Base-by-base conservation (phyloP, 805 yeast genomes). In the Jamesozyma hellenica region DNA sequence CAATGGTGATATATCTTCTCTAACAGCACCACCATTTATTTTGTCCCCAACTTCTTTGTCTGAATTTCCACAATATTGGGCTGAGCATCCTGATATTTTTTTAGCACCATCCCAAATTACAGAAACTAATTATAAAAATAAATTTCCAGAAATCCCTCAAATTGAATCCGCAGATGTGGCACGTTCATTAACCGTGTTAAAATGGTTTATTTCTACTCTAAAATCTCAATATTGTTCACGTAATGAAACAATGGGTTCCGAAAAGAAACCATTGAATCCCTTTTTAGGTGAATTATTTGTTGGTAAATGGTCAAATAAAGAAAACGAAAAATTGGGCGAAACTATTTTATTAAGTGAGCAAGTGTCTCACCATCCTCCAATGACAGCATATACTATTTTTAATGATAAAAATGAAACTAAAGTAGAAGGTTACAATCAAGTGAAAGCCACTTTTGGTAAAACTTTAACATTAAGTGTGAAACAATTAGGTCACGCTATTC, bases 11-110 rank as follows among this genome's bases (percentile, higher is more conserved):
- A 68, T 92, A 46, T 85, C 96, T 15, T 77, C 95, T 3, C 67
- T 92, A 56, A 88, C 98, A 2, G 98, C 98, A 3, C 98, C 98
- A 15, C 96, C 97, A 8, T 92, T 90, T 65, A 92, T 92, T 48
- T 70, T 92, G 48, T 85, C 95, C 4, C 86, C 96, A 18, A 79
- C 83, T 5, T 88, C 96, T 2, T 70, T 86, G 51, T 77, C 77
- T 27, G 98, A 92, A 66, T 92, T 84, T 64, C 82, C 96, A 17
- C 90, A 85, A 61, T 92, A 85, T 65, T 92, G 98, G 96, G 85
- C 87, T 35, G 95, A 88, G 58, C 90, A 85, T 55, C 87, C 88
- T 17, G 90, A 84, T 46, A 69, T 87, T 46, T 74, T 92, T 41
- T 63, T 86, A 39, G 88, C 75, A 28, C 88, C 96, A 27, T 71